Percentiles rank a stretch among this genome's conserved stretches.
phyloP scores from a whole-genome alignment of 2,329 filamentous ascomycete species.

The Pseudocercospora musae region DNA sequence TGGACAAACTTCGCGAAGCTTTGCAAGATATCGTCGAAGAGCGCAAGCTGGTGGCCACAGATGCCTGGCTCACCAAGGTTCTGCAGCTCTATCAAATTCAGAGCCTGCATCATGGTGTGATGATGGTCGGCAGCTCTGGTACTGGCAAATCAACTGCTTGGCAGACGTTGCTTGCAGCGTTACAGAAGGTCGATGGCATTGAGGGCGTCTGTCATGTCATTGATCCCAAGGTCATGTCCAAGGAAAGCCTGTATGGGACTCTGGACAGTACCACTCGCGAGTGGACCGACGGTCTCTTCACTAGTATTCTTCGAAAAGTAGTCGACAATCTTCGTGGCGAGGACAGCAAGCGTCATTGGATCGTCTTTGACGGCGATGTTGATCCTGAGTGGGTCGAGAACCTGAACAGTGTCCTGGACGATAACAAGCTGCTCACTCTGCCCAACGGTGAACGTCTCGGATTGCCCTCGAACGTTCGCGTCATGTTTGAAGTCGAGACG shows the following conservation, averaged over 20 bases:
- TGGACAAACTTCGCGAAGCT: constrained; percentile 73
- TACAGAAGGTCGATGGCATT: constrained; percentile 84
- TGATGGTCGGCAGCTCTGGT: constrained; percentile 99
- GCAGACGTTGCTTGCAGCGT: constrained; percentile 84
- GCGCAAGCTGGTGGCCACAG: constrained; percentile 82
- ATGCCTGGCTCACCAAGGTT: constrained; percentile 96
- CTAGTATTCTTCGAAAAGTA: constrained; percentile 94
- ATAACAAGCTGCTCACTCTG: constrained; percentile 95
- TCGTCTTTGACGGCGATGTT: constrained; percentile 98
- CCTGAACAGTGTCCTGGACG: constrained; percentile 97
- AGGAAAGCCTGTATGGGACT: constrained; percentile 93
- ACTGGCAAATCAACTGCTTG: constrained; percentile 94
- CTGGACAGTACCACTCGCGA: constrained; percentile 95
- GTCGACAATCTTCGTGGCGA: constrained; percentile 98
- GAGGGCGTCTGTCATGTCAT: constrained; percentile 97
- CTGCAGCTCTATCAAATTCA: constrained; percentile 98
- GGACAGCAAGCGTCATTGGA: constrained; percentile 96
- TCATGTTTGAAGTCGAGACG: constrained; percentile 99
- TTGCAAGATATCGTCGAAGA: constrained; percentile 80
- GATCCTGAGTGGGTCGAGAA: constrained; percentile 99
- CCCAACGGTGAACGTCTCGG: constrained; percentile 98
- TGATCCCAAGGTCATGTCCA: constrained; percentile 99
- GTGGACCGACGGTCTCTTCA: constrained; percentile 98
- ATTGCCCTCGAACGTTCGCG: constrained; percentile 87
- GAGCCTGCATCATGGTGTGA: constrained; percentile 96